Evolutionary conservation across 306 rosid species (phyloP).

Genomic region (Castanospermum australe): DNA sequence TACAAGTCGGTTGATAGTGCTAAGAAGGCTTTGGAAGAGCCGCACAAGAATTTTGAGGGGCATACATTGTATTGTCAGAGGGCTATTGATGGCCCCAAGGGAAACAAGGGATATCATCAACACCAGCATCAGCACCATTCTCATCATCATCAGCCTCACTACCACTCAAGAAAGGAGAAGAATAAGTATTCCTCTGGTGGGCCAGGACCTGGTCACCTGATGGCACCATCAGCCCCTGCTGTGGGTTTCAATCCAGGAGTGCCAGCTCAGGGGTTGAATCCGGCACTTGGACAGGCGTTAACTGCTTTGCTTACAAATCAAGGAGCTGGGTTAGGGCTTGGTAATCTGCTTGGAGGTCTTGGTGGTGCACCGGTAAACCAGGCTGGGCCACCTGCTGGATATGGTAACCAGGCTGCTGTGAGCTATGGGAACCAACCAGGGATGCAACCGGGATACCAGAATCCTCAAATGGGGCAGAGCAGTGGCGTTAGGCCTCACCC

Average conservation of each 20-base stretch:
- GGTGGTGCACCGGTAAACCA: constrained; percentile 55
- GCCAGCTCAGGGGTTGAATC: constrained; percentile 51
- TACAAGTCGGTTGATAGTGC: constrained; percentile 52
- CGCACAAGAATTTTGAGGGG: constrained; percentile 58
- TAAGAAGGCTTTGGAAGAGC: constrained; percentile 66
- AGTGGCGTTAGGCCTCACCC: constrained; percentile 67
- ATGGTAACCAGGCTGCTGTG: constrained; percentile 54
- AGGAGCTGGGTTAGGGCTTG: constrained; percentile 65
- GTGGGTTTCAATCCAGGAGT: constrained; percentile 56
- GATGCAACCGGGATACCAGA: constrained; percentile 65
- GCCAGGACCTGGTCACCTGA: constrained; percentile 37
- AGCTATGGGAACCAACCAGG: constrained; percentile 60
- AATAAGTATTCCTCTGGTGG: constrained; percentile 48
- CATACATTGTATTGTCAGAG: constrained; percentile 59
- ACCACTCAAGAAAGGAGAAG: constrained; percentile 56
- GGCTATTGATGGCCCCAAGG: constrained; percentile 71
- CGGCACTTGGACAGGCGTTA: constrained; percentile 61
- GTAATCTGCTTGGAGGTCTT: constrained; percentile 66
- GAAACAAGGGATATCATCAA: constrained; percentile 43
- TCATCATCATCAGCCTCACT: constrained; percentile 48
- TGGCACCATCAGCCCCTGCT: constrained; percentile 65
- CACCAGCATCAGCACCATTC: constrained; percentile 35
- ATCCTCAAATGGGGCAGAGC: constrained; percentile 70
- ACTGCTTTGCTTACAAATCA: constrained; percentile 65
- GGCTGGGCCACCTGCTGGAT: constrained; percentile 46